Percentiles rank a stretch among this genome's conserved stretches.
Conservation (phyloP, 1,139 yeast genomes). For the Pneumocystis wakefieldiae region DNA sequence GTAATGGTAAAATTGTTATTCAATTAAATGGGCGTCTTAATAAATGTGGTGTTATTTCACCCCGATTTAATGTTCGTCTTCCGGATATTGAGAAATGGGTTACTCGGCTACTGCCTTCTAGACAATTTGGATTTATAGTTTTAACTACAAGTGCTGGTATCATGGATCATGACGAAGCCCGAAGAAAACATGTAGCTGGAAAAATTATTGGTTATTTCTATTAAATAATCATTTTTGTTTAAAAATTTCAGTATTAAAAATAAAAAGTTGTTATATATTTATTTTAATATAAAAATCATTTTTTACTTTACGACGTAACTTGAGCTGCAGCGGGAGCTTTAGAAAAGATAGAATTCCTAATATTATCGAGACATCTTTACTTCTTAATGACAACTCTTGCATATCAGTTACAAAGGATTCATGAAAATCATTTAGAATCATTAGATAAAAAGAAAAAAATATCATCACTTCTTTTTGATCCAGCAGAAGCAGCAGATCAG, state of each 20-base stretch:
- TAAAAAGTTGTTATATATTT: not conserved
- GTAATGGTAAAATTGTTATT: conserved; percentile 94
- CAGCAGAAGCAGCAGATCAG: conserved; percentile 80
- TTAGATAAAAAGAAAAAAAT: not conserved
- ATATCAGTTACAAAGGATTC: not conserved
- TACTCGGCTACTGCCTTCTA: conserved; percentile 90
- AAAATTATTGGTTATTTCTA: conserved; percentile 93
- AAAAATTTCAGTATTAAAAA: not conserved
- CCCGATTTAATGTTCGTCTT: conserved; percentile 92
- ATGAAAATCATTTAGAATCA: not conserved
- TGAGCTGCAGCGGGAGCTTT: not conserved
- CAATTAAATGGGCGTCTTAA: conserved; percentile 95
- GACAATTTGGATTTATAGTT: conserved; percentile 95
- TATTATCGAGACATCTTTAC: not conserved
- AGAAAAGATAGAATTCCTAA: not conserved
- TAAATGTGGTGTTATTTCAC: conserved; percentile 97
- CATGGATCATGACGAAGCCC: conserved; percentile 99
- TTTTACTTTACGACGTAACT: not conserved
- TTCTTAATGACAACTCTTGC: not conserved
- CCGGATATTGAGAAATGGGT: conserved; percentile 96
- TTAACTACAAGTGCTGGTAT: conserved; percentile 98
- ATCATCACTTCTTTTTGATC: conserved; percentile 67
- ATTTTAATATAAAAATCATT: not conserved
- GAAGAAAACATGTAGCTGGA: conserved; percentile 99
- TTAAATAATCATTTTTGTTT: conserved; percentile 28